Conservation (phyloP, 2,329 filamentous ascomycete genomes). For the Ustulina deusta region DNA sequence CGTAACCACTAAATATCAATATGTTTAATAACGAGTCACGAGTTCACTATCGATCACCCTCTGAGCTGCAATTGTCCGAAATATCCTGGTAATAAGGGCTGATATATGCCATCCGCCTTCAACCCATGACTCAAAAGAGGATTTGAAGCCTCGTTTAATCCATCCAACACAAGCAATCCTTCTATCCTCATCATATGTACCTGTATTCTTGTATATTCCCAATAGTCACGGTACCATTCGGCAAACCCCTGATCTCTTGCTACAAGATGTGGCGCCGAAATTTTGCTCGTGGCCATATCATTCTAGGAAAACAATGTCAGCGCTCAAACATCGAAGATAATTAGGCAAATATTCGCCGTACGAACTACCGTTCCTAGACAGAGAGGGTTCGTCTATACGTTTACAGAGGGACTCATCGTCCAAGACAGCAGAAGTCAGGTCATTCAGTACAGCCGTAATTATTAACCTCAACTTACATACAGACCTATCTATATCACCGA, state of each 20-base stretch:
- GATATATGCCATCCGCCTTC: not conserved
- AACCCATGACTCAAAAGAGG: not conserved
- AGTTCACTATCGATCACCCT: not conserved
- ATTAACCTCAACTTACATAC: not conserved
- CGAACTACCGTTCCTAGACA: not conserved
- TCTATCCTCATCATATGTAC: not conserved
- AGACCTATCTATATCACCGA: not conserved
- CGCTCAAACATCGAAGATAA: not conserved
- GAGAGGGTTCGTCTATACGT: not conserved
- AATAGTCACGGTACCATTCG: not conserved
- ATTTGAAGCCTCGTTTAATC: not conserved
- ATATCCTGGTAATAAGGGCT: not conserved
- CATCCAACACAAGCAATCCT: not conserved
- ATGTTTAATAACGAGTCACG: not conserved
- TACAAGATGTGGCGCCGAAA: not conserved
- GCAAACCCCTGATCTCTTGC: not conserved
- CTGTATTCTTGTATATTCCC: not conserved
- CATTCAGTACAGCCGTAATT: not conserved
- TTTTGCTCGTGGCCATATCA: not conserved
- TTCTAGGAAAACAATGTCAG: not conserved
- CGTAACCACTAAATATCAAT: not conserved
- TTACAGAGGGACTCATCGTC: not conserved
- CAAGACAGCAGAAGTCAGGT: not conserved
- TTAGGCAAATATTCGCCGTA: not conserved
- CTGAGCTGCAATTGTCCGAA: not conserved